Evolutionary conservation across 2,329 filamentous ascomycete species (phyloP).

Genomic region (Claviceps sp.): DNA sequence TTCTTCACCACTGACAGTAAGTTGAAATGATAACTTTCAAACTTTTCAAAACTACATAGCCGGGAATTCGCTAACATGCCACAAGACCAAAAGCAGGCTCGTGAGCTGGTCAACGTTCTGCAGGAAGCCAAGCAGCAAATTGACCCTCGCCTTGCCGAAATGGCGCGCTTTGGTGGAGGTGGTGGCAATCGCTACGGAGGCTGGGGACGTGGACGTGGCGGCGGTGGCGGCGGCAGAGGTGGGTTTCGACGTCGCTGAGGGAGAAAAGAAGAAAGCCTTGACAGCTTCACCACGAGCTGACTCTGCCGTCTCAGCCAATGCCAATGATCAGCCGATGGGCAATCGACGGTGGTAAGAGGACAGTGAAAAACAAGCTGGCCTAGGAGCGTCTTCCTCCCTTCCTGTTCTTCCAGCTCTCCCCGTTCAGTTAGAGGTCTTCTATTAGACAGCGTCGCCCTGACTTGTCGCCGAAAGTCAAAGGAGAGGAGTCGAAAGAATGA

Average conservation of each 20-base stretch:
- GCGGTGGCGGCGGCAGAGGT: constrained; percentile 28
- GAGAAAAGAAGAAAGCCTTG: constrained; percentile 10
- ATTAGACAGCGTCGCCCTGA: background rate
- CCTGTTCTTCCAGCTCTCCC: too few relatives aligned
- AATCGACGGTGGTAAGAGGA: constrained; percentile 36
- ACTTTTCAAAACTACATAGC: background rate
- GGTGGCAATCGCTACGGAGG: constrained; percentile 63
- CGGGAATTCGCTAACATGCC: background rate
- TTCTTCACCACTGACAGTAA: constrained; percentile 98
- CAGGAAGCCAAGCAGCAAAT: constrained; percentile 97
- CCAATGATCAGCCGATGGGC: constrained; percentile 36
- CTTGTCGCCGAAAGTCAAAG: background rate
- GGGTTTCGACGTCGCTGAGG: constrained; percentile 24
- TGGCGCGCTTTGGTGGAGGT: constrained; percentile 83
- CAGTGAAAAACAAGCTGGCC: background rate
- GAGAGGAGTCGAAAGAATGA: background rate
- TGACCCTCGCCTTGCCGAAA: constrained; percentile 88
- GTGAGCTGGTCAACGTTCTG: constrained; percentile 87
- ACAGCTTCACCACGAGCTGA: constrained; percentile 21
- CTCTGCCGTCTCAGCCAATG: constrained; percentile 26
- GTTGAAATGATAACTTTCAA: constrained; percentile 24
- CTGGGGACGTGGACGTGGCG: constrained; percentile 51
- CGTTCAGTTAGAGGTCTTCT: background rate
- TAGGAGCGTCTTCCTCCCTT: background rate
- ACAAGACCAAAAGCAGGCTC: constrained; percentile 80